Percentiles rank a stretch among this genome's conserved stretches.
Evolutionary conservation across 306 rosid genomes (phyloP).

Genomic region (Cyclanthera cordifolia): DNA sequence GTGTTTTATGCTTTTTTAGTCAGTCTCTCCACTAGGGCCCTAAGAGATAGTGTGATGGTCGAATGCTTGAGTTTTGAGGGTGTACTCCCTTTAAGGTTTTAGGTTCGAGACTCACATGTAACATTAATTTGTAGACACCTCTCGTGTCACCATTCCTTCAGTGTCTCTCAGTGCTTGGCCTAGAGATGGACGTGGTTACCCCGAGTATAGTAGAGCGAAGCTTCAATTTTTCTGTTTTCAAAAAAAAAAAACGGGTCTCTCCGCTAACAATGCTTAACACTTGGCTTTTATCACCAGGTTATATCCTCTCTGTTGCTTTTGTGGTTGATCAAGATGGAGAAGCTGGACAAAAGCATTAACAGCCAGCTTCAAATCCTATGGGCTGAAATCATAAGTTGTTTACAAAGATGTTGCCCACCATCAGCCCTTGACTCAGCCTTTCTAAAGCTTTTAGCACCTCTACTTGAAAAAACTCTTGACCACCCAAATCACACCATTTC

Average conservation of each 20-base stretch:
- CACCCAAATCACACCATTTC: constrained; percentile 56
- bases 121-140: too few species aligned
- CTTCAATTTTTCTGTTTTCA: too few species aligned
- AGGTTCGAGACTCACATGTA: too few species aligned
- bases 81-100: too few species aligned
- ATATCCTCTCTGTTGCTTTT: constrained; percentile 48
- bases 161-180: too few species aligned
- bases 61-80: too few species aligned
- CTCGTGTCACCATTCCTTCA: too few species aligned
- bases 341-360: constrained; percentile 29
- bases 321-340: constrained; percentile 45
- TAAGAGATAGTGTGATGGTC: too few species aligned
- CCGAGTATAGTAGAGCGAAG: too few species aligned
- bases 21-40: background rate
- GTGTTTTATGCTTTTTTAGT: background rate
- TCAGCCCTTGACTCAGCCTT: constrained; percentile 46
- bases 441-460: constrained; percentile 46
- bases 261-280: background rate
- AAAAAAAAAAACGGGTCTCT: too few species aligned
- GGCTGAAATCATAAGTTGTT: constrained; percentile 42
- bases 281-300: constrained; percentile 35
- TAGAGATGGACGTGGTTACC: too few species aligned
- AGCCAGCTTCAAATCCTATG: constrained; percentile 42
- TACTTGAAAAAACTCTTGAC: constrained; percentile 62
- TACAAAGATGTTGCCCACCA: constrained; percentile 48